These are phyloP conservation scores for Phytophthora foliorum DNA, from an alignment of 352 stramenopile genomes.

Conservation along the genomic window DNA sequence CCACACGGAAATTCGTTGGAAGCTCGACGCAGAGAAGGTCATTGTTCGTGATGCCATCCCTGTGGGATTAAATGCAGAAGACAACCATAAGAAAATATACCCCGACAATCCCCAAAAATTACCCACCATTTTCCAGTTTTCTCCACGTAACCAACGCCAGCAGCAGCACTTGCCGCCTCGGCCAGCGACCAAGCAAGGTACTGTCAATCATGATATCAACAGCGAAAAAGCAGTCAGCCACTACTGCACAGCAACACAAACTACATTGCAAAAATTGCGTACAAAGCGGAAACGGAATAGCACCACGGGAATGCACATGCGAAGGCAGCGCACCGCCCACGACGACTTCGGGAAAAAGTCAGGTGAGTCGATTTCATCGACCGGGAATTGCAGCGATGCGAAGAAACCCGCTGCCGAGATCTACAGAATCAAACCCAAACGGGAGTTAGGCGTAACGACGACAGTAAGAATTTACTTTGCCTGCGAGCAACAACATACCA, in stretches of 20 bases:
- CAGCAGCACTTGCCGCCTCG: slow-evolving; percentile 74
- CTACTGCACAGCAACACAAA: neutral
- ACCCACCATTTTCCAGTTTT: slow-evolving; percentile 80
- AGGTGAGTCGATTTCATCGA: slow-evolving; percentile 82
- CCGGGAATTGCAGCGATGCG: slow-evolving; percentile 76
- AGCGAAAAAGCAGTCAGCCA: slow-evolving; percentile 12
- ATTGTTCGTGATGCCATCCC: slow-evolving; percentile 91
- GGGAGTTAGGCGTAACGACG: neutral
- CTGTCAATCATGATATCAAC: slow-evolving; percentile 35
- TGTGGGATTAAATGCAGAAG: slow-evolving; percentile 23
- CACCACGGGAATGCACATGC: slow-evolving; percentile 80
- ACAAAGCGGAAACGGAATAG: slow-evolving; percentile 90
- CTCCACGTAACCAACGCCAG: slow-evolving; percentile 83
- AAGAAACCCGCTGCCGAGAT: slow-evolving; percentile 80
- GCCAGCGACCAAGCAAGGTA: slow-evolving; percentile 91
- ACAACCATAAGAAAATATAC: neutral
- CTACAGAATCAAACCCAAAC: slow-evolving; percentile 27
- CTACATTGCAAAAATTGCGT: slow-evolving; percentile 25
- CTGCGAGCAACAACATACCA: slow-evolving; percentile 47
- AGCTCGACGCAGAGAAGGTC: slow-evolving; percentile 88
- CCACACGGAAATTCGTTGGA: slow-evolving; percentile 86
- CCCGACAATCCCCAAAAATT: neutral
- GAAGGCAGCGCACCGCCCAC: slow-evolving; percentile 71
- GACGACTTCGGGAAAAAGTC: slow-evolving; percentile 71
- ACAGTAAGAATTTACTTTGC: neutral